Evolutionary conservation across 306 rosid genomes (phyloP), one percentile per base, ranked within the genome.

Genomic region (Canavalia ensiformis): DNA sequence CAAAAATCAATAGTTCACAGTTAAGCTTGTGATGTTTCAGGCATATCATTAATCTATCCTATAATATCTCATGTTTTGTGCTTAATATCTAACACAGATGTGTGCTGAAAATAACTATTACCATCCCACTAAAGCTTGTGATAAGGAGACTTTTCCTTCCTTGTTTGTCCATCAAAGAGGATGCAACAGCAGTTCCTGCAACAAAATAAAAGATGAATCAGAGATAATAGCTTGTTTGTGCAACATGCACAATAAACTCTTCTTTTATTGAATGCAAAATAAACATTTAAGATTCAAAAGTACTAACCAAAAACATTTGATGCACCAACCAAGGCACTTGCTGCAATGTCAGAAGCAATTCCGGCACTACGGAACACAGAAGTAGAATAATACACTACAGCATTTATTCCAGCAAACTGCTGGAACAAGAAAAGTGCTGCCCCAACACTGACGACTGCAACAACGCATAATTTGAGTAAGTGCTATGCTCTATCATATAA

Each of bases 361-460:
- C 99, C 99, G 57, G 98, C 99, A 83, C 92, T 93, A 57, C 98
- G 94, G 88, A 95, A 95, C 60, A 95, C 99, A 45, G 99, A 79
- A 76, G 98, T 95, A 34, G 99, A 95, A 88, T 95, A 95, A 72
- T 95, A 95, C 62, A 95, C 99, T 67, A 93, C 98, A 4, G 99
- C 99, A 49, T 95, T 95, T 86, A 95, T 95, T 83, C 99, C 99
- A 13, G 98, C 95, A 63, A 95, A 77, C 83, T 95, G 99, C 78
- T 95, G 99, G 88, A 95, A 87, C 87, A 95, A 83, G 92, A 93
- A 95, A 72, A 95, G 97, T 67, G 99, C 91, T 2, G 93, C 96
- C 79, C 99, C 99, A 66, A 95, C 97, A 71, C 97, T 93, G 74
- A 95, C 99, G 88, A 95, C 99, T 95, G 93, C 83, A 84, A 76